These are phyloP conservation scores for Alternaria atra DNA, from an alignment of 2,329 filamentous ascomycete species.

Conservation along the genomic window DNA sequence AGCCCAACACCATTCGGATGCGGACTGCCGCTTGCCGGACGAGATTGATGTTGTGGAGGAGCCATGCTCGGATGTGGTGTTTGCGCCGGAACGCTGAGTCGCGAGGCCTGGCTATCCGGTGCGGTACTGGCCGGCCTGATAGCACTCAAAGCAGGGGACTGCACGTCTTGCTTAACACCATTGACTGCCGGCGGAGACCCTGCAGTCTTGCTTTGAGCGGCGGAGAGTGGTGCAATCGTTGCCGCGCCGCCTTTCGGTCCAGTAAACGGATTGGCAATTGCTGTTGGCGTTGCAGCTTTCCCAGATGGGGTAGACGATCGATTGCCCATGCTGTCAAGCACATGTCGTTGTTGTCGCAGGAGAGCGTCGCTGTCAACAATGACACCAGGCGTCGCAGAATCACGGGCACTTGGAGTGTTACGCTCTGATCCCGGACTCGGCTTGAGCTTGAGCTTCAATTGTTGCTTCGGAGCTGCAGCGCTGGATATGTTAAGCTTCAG, in stretches of 20 bases:
- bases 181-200: conserved; percentile 44
- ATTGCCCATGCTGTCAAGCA: conserved; percentile 58
- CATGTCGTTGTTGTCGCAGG: conserved; percentile 61
- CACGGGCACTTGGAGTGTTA: conserved; percentile 52
- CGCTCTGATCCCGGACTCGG: conserved; percentile 53
- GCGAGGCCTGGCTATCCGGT: conserved; percentile 42
- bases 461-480: conserved; percentile 45
- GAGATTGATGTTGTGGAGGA: conserved; percentile 49
- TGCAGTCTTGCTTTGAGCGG: conserved; percentile 42
- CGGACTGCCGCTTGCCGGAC: conserved; percentile 54
- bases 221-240: conserved; percentile 31
- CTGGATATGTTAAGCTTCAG: conserved; percentile 78
- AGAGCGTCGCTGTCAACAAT: conserved; percentile 65
- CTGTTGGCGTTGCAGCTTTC: conserved; percentile 36
- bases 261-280: conserved; percentile 39
- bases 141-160: conserved; percentile 56
- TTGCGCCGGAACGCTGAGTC: conserved; percentile 41
- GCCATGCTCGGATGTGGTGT: conserved; percentile 50
- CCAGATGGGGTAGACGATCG: conserved; percentile 39
- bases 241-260: conserved; percentile 36
- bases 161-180: conserved; percentile 52
- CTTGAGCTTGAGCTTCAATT: conserved; percentile 70
- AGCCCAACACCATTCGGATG: conserved; percentile 48
- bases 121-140: conserved; percentile 50
- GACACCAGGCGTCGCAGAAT: conserved; percentile 58